Base-by-base conservation (phyloP, 2,329 filamentous ascomycete genomes). In the Stenocarpella maydis region DNA sequence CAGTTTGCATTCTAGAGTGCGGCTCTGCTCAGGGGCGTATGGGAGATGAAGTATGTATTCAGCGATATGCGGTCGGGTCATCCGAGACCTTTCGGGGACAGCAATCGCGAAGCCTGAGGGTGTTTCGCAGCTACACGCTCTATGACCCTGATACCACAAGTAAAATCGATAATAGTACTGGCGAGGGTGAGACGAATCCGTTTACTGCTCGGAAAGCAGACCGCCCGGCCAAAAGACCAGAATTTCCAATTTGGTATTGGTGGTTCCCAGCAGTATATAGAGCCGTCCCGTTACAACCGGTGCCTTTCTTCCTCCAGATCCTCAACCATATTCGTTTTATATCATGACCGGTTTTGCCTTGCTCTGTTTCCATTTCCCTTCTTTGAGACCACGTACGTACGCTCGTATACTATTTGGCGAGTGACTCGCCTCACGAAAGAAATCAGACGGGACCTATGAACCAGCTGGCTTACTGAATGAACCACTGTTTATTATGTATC, bases 41-140 rank as follows among this genome's bases (percentile, higher is more conserved):
- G 34, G 34, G 15, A 49, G 37, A 34, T 6, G n/a, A 26, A 17
- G 55, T 12, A 37, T 24, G 45, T 12, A 19, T 49, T 19, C 41
- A 63, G 26, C 41, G 41, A 61, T 61, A 28, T 61, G 4, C 4
- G 21, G 55, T 31, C 41, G 34, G 55, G 34, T 61, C 43, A 49
- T 19, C 41, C 43, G 58, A 63, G 43, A 49, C 12, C 17, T 63
- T 37, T 63, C 58, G 43, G 43, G 28, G 24, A 37, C 14, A 19
- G 34, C 28, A 37, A 37, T 41, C 26, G 41, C 0, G 14, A 34
- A 41, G n/a, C 34, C 21, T 24, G 4, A n/a, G n/a, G 28, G n/a
- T 37, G 19, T 19, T n/a, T 24, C 15, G 28, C n/a, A 12, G 41
- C 8, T 12, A 37, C 12, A 10, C 19, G 6, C 2, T 12, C 3